Conservation (phyloP, 208 protist species). For the Wallacemonas sp. region DNA sequence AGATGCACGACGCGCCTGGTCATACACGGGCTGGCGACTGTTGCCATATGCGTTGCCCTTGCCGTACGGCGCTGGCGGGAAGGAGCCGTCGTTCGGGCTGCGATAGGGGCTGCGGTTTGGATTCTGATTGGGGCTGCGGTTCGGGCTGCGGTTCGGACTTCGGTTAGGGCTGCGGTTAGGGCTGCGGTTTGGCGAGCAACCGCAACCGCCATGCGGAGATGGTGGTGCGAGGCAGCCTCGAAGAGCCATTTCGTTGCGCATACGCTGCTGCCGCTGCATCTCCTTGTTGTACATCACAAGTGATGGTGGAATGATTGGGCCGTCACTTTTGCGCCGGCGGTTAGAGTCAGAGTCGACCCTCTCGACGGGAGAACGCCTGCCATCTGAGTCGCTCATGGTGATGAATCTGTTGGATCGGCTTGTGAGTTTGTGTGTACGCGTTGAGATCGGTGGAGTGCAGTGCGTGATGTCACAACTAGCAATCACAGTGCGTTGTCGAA, state of each 20-base stretch:
- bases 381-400: no score
- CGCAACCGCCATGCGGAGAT: neutral
- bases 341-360: neutral
- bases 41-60: neutral
- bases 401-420: no score
- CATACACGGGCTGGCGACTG: neutral
- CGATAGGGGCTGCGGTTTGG: neutral
- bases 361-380: neutral
- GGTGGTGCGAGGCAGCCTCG: no score
- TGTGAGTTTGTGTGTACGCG: no score
- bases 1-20: no score
- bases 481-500: no score
- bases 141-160: neutral
- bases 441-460: no score
- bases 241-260: neutral
- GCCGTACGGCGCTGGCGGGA: neutral
- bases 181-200: neutral
- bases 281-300: constrained; percentile 6
- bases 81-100: no score
- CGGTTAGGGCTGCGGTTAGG: neutral
- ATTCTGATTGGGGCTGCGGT: neutral
- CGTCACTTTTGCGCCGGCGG: neutral
- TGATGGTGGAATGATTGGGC: neutral
- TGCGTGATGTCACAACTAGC: no score
- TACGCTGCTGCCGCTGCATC: neutral